phyloP scores from a whole-genome alignment of 306 rosid species.

The Lablab purpureus region DNA sequence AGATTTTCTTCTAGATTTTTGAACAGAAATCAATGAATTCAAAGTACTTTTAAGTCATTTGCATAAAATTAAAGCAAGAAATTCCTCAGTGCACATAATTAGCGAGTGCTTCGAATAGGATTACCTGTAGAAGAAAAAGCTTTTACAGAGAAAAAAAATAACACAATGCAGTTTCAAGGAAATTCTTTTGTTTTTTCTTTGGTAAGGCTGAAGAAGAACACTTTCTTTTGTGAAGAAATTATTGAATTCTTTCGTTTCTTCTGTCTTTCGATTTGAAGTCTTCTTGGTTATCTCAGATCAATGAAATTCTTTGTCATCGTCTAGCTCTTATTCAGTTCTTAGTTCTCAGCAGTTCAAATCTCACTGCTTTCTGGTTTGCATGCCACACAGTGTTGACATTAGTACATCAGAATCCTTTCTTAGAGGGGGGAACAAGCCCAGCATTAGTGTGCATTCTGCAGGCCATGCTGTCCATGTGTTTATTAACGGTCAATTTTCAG shows the following conservation, averaged over 20 bases:
- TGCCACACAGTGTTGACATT: slow-evolving; percentile 72
- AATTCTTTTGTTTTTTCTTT: no score
- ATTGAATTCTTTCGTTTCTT: background rate
- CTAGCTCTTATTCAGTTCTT: background rate
- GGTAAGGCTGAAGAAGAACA: no score
- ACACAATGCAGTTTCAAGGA: background rate
- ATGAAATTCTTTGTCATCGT: background rate
- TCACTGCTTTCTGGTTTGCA: slow-evolving; percentile 31
- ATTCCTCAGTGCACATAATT: background rate
- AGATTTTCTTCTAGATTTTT: slow-evolving; percentile 1
- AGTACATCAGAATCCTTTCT: slow-evolving; percentile 82
- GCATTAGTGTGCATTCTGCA: slow-evolving; percentile 74
- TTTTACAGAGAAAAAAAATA: no score
- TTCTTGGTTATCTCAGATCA: background rate
- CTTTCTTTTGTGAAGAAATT: no score
- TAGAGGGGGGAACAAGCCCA: slow-evolving; percentile 70
- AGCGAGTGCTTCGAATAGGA: background rate
- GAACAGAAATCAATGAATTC: background rate
- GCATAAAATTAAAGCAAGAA: background rate
- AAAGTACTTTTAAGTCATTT: background rate
- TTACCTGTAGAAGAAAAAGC: no score
- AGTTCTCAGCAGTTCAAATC: background rate
- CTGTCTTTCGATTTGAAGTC: background rate
- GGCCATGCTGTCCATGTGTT: slow-evolving; percentile 93
- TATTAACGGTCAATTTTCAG: slow-evolving; percentile 84